Base-by-base conservation (phyloP, 805 yeast species). In the Nakazawaea wickerhamii region DNA sequence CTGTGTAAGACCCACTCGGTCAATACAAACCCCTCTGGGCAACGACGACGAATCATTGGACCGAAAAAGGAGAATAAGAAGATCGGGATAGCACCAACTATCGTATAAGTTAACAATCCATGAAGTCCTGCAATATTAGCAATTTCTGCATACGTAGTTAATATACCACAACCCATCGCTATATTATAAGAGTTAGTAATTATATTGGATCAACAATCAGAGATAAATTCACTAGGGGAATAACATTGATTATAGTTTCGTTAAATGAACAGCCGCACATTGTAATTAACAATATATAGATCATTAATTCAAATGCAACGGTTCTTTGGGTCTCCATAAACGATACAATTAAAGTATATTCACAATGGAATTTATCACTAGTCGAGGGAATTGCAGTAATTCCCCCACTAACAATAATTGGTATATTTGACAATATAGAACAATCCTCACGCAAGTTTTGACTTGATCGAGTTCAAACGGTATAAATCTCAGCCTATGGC, bases 1-100 rank as follows among this genome's bases (percentile, higher is more conserved):
- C 96, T 68, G 36, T 76, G 77, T 55, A 86, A 75, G n/a, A 87
- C 91, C 97, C 97, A 90, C 58, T 90, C 96, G 4, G 96, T 88
- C 51, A 90, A 65, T 21, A 90, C 89, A 59, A 90, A 90, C 3
- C 96, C 97, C 7, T 85, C 77, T 0, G 97, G 97, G 52, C 95
- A 85, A 51, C 75, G 73, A 46, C 68, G 73, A 50, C 96, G 70
- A 46, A 90, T 81, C 8, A 79, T 57, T 1, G 97, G 96, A 0
- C 96, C 96, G 45, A 85, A 63, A 41, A 75, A 73, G 1, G 93
- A 86, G 67, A 90, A 90, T n/a, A 86, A 61, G 47, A 85, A 69
- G 63, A 90, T 81, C 4, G 97, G 97, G 37, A 90, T 60, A 1
- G 95, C 82, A 28, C 95, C 93, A 14, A 83, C 65, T 10, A 87